Evolutionary conservation across 805 yeast genomes (phyloP).

Genomic region (Lachancea fermentati): DNA sequence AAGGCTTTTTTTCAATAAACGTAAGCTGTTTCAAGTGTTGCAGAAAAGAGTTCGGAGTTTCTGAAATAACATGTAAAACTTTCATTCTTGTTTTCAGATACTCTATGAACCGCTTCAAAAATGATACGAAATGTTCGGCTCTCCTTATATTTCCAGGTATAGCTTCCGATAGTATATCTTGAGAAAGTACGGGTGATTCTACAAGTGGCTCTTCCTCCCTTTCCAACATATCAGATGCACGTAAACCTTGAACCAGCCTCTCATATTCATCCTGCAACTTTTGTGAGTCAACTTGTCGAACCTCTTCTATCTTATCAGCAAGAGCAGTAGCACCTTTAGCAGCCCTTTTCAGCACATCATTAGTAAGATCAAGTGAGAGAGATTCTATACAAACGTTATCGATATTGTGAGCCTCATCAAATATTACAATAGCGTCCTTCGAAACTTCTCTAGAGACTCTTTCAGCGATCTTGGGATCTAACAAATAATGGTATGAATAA

Average conservation of each 20-base stretch:
- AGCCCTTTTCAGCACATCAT: conserved; percentile 80
- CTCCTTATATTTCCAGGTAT: conserved; percentile 95
- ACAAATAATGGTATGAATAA: conserved; percentile 91
- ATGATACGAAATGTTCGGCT: conserved; percentile 95
- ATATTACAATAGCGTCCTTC: conserved; percentile 87
- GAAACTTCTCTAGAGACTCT: conserved; percentile 89
- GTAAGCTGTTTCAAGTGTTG: conserved; percentile 92
- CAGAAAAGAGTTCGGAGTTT: conserved; percentile 88
- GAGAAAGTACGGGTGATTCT: conserved; percentile 82
- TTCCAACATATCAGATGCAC: conserved; percentile 67
- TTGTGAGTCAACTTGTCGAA: conserved; percentile 74
- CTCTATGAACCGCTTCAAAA: conserved; percentile 86
- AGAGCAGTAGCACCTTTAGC: conserved; percentile 79
- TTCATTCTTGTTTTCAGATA: conserved; percentile 96
- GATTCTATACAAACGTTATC: conserved; percentile 99
- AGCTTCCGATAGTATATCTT: conserved; percentile 84
- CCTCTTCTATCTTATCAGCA: conserved; percentile 76
- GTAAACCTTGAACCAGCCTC: conserved; percentile 80
- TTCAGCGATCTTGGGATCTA: conserved; percentile 96
- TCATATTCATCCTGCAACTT: conserved; percentile 88
- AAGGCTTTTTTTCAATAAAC: conserved; percentile 86
- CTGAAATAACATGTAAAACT: conserved; percentile 95
- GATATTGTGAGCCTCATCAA: conserved; percentile 98
- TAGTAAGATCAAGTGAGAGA: conserved; percentile 83
- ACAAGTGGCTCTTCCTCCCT: conserved; percentile 53